Conservation (phyloP, 2,329 filamentous ascomycete species). For the Phyllosticta citriasiana region DNA sequence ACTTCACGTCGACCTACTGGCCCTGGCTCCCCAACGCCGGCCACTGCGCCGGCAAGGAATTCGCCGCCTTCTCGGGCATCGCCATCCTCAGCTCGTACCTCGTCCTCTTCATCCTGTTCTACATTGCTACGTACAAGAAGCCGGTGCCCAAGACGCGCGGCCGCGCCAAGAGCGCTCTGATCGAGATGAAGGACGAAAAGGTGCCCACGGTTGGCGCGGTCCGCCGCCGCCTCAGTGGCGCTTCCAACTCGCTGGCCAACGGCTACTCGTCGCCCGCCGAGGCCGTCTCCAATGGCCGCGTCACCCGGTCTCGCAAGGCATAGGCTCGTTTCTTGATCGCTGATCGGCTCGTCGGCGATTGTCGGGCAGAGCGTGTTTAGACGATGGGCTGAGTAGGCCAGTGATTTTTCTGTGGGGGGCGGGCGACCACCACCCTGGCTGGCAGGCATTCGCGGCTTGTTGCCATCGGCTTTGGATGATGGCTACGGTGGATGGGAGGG, state of each 20-base stretch:
- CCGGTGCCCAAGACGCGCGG: slow-evolving; percentile 61
- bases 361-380: background rate
- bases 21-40: slow-evolving; percentile 72
- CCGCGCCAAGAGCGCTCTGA: slow-evolving; percentile 73
- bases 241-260: slow-evolving; percentile 25
- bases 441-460: background rate
- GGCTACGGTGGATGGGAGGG: no score
- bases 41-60: slow-evolving; percentile 89
- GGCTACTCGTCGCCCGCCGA: slow-evolving; percentile 20
- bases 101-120: slow-evolving; percentile 97
- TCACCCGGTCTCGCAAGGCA: slow-evolving; percentile 62
- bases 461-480: no score
- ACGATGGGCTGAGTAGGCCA: background rate
- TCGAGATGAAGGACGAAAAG: slow-evolving; percentile 71
- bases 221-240: slow-evolving; percentile 41
- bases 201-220: slow-evolving; percentile 45
- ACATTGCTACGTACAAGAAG: slow-evolving; percentile 92
- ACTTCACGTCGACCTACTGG: slow-evolving; percentile 91
- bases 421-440: background rate
- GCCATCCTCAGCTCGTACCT: slow-evolving; percentile 90
- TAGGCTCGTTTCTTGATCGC: slow-evolving; percentile 27
- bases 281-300: slow-evolving; percentile 47
- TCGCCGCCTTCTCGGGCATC: slow-evolving; percentile 86
- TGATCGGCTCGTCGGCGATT: background rate
- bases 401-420: background rate